Base-by-base conservation (phyloP, 768 basidiomycete species). In the Phanerodontia chrysosporium region DNA sequence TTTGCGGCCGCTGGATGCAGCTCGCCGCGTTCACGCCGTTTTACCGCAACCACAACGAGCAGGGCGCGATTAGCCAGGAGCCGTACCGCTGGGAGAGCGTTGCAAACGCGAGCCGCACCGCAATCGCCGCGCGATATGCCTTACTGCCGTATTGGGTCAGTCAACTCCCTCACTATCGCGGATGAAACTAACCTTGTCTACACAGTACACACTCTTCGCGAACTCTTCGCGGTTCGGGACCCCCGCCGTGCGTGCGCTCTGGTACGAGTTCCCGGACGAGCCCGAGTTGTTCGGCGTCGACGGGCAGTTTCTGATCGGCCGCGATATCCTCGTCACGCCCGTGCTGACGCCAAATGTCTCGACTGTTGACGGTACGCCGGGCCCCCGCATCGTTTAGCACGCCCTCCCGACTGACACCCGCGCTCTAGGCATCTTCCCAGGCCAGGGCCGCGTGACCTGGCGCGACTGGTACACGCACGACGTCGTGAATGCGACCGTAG, bases 1-100 rank as follows among this genome's bases (percentile, higher is more conserved):
- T 93, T 10, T 89, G 89, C 71, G 85, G 85, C 61, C 81, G 91
- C n/a, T 93, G 91, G 91, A 91, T 90, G 89, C 85, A 87, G 68
- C 78, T 92, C 21, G 78, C 87, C 2, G 90, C 90, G 1, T 92
- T 92, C 69, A 80, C 80, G 28, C 90, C 90, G 5, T 93, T 93
- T 77, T 91, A 83, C 70, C 78, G 90, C 55, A 93, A 92, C 69
- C 91, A 92, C 69, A 89, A 89, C 61, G 71, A 77, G 36, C 76
- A 75, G 57, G 83, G 82, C 24, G 86, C 87, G 5, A 75, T 90
- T 25, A 73, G 83, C n/a, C 91, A 92, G 69, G 90, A 92, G 66
- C 89, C 89, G 2, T 92, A 87, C 64, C 76, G 83, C 44, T 93
- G 91, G 90, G 86, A 89, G 56, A 87, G 84, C 54, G 90, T 92